These are phyloP conservation scores for Maudiozyma saulgeensis DNA, from an alignment of 805 yeast species.

Conservation along the genomic window DNA sequence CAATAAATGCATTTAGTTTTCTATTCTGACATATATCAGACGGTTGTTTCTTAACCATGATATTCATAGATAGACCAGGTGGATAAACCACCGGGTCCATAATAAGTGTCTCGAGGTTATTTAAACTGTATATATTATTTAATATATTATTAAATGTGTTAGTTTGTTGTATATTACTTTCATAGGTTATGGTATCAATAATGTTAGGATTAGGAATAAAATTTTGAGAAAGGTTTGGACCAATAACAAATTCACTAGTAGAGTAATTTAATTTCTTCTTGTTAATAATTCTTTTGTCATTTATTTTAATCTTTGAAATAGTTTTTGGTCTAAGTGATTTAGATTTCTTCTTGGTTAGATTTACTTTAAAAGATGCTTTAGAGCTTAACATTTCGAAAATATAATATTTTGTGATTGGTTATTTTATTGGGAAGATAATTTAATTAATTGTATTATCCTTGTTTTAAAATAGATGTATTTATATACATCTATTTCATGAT, in stretches of 20 bases:
- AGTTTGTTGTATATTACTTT: not conserved
- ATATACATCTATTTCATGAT: not conserved
- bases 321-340: not conserved
- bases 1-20: conserved; percentile 19
- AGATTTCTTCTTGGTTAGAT: conserved; percentile 3
- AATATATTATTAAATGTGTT: not conserved
- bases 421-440: not conserved
- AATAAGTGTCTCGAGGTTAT: not conserved
- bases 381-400: not conserved
- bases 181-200: not conserved
- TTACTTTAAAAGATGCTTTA: conserved; percentile 10
- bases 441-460: not conserved
- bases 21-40: conserved; percentile 2
- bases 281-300: not conserved
- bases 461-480: not conserved
- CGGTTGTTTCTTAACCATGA: not conserved
- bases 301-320: not conserved
- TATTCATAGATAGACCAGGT: not conserved
- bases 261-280: not conserved
- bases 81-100: not conserved
- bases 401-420: too few species aligned
- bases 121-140: not conserved
- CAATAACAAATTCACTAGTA: not conserved
- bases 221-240: not conserved
- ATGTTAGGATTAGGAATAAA: not conserved